phyloP scores from a whole-genome alignment of 192 early-diverging fungal species.

The Pecoramyces ruminantium region DNA sequence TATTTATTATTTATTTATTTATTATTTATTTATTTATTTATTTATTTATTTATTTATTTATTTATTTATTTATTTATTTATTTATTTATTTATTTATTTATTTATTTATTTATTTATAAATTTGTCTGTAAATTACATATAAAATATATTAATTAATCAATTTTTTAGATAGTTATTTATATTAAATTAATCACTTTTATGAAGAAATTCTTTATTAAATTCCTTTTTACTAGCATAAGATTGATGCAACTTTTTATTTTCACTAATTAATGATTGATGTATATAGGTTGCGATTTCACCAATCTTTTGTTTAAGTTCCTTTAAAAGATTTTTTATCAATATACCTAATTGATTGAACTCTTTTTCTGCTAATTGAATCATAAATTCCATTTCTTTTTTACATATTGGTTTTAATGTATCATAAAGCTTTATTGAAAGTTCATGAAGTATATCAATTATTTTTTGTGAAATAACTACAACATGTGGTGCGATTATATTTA shows the following conservation, averaged over 20 bases:
- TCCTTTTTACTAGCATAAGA: background rate
- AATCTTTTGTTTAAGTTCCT: background rate
- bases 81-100: too few relatives aligned
- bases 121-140: too few relatives aligned
- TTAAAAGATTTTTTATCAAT: background rate
- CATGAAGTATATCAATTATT: background rate
- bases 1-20: too few relatives aligned
- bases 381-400: background rate
- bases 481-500: background rate
- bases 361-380: background rate
- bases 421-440: background rate
- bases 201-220: background rate
- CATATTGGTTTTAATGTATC: background rate
- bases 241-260: background rate
- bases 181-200: background rate
- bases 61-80: too few relatives aligned
- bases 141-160: too few relatives aligned
- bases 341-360: background rate
- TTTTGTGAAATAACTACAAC: background rate
- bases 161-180: too few relatives aligned
- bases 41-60: too few relatives aligned
- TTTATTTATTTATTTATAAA: too few relatives aligned
- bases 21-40: too few relatives aligned
- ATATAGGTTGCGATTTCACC: too few relatives aligned
- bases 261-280: background rate